These are phyloP conservation scores for Rhizopogon vesiculosus DNA, from an alignment of 768 basidiomycete genomes.

Conservation along the genomic window DNA sequence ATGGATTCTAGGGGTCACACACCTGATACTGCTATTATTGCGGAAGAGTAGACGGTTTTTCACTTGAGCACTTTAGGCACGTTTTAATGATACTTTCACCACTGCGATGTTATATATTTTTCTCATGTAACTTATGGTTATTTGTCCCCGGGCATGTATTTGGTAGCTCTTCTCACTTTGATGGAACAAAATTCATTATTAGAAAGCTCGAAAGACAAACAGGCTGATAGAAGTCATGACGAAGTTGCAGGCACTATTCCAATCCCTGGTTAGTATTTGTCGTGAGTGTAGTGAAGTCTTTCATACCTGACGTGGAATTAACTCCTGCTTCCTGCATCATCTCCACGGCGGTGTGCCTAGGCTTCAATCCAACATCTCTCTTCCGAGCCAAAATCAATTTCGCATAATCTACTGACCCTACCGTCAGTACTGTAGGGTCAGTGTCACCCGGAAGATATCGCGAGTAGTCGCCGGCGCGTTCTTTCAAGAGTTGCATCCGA, in stretches of 20 bases:
- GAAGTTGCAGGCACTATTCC: background rate
- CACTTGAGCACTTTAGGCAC: background rate
- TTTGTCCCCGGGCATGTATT: background rate
- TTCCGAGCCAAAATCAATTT: constrained; percentile 37
- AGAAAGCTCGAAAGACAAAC: background rate
- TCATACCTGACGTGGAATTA: background rate
- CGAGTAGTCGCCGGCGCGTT: constrained; percentile 49
- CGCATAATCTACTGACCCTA: constrained; percentile 41
- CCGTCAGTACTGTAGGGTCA: constrained; percentile 23
- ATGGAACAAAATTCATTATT: background rate
- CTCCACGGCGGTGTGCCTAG: constrained; percentile 34
- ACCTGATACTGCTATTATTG: background rate
- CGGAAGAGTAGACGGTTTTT: background rate
- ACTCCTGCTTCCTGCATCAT: constrained; percentile 25
- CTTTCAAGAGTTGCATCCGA: constrained; percentile 27
- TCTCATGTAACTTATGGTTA: background rate
- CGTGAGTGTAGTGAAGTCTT: background rate
- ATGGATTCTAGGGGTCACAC: background rate
- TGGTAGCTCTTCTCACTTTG: background rate
- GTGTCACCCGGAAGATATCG: constrained; percentile 33
- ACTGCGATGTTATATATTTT: background rate
- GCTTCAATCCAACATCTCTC: constrained; percentile 34
- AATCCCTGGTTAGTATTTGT: background rate
- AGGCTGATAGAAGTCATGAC: background rate
- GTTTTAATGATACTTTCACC: background rate